These are phyloP conservation scores for Mucor circinelloides DNA, from an alignment of 371 early-diverging fungal species.

Conservation along the genomic window DNA sequence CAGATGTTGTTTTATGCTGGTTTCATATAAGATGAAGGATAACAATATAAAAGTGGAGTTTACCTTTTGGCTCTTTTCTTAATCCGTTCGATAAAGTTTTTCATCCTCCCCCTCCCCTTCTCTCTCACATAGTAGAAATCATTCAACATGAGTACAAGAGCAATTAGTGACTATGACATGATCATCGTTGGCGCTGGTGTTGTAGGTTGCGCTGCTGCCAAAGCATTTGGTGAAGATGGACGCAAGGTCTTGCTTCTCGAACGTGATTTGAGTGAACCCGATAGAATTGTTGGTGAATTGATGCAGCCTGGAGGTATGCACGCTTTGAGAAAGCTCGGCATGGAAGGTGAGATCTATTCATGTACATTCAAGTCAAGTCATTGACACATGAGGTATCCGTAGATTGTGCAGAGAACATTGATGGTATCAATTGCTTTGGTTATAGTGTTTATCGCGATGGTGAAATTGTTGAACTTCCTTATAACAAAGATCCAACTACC, in stretches of 20 bases:
- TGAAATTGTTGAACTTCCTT: constrained; percentile 63
- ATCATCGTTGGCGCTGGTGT: constrained; percentile 91
- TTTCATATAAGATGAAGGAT: neutral
- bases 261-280: constrained; percentile 86
- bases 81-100: neutral
- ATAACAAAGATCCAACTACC: constrained; percentile 52
- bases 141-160: neutral
- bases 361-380: neutral
- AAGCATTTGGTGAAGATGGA: constrained; percentile 71
- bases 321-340: constrained; percentile 74
- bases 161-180: constrained; percentile 58
- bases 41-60: neutral
- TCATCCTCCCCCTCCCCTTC: neutral
- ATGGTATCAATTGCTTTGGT: constrained; percentile 85
- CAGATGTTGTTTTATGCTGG: neutral
- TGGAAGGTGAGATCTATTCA: constrained; percentile 48
- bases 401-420: constrained; percentile 82
- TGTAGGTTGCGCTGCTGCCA: constrained; percentile 82
- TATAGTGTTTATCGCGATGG: constrained; percentile 76
- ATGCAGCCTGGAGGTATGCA: constrained; percentile 91
- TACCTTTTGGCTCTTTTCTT: neutral
- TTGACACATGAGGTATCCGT: neutral
- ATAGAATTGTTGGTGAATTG: constrained; percentile 94
- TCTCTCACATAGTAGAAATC: neutral
- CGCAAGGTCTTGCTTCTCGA: constrained; percentile 75